These are phyloP conservation scores for Paxillus ammoniavirescens DNA, from an alignment of 768 basidiomycete genomes.

Conservation along the genomic window DNA sequence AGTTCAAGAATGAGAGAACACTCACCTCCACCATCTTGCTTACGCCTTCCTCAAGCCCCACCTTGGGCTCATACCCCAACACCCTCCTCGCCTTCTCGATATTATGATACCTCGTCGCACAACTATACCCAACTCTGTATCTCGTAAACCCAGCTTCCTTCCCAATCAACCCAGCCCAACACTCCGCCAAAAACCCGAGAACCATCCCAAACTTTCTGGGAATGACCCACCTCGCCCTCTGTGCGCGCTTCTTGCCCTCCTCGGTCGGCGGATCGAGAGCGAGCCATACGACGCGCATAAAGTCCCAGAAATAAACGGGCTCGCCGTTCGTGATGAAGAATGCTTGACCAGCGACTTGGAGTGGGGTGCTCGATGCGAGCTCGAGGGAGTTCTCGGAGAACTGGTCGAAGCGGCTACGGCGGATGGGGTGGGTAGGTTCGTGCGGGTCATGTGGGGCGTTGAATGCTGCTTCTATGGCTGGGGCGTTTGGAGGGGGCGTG, in stretches of 20 bases:
- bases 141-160: constrained; percentile 84
- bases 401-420: constrained; percentile 82
- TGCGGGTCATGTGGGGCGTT: constrained; percentile 40
- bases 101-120: constrained; percentile 83
- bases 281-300: constrained; percentile 78
- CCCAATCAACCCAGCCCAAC: constrained; percentile 68
- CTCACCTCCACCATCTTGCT: constrained; percentile 72
- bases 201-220: constrained; percentile 65
- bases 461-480: constrained; percentile 57
- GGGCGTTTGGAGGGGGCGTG: constrained; percentile 55
- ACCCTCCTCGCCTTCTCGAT: constrained; percentile 91
- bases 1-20: not conserved
- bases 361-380: constrained; percentile 49
- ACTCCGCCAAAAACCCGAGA: constrained; percentile 72
- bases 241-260: constrained; percentile 41
- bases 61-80: constrained; percentile 89
- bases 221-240: constrained; percentile 45
- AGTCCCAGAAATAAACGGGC: constrained; percentile 96
- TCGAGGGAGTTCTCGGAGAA: constrained; percentile 60
- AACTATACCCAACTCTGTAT: constrained; percentile 79
- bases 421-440: constrained; percentile 48
- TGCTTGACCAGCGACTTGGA: constrained; percentile 86
- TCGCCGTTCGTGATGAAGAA: constrained; percentile 99
- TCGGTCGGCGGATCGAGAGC: constrained; percentile 51
- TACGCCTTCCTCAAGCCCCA: constrained; percentile 87